Base-by-base conservation (phyloP, 306 rosid genomes). In the Fragaria vesca region DNA sequence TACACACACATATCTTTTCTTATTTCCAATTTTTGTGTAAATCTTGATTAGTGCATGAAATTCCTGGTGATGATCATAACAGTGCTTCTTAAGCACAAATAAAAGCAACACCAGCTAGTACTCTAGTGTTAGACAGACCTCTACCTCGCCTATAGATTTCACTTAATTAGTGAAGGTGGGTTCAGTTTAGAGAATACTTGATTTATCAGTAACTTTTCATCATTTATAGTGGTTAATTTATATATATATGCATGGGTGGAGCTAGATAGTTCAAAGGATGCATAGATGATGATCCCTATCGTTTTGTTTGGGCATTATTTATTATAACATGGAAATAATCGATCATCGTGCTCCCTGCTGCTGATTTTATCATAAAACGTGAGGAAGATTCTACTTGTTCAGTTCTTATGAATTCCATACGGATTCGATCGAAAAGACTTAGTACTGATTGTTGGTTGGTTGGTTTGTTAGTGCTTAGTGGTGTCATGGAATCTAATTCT, bases 401-500 rank as follows among this genome's bases (percentile, higher is more conserved):
- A 2, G 17, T 46, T 15, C 68, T 66, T 45, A 12, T 42, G 4
- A 20, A 24, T 73, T 36, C 26, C 20, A 38, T 74, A 42, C 48
- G 32, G 30, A 43, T 75, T 26, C 13, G 48, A 18, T 40, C 18
- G 48, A 12, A 62, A 42, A 42, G 47, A 60, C 52, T 4, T 4
- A 15, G 68, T 45, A 45, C 40, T 12, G 20, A 66, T 50, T 6
- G 42, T 5, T 30, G 42, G 42, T 30, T 73, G 45, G 71, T 15
- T 45, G 76, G 52, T 71, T 71, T 8, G 43, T 32, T 63, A 63
- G 45, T 62, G 68, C 20, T 36, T 66, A 45, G 81, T 71, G 75
- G 78, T 10, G 57, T 30, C 68, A 30, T 77, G 85, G 85, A 82
- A 82, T 82, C 85, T 71, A 77, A 77, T 82, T 72, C 79, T 48